Evolutionary conservation across 345 rosid genomes (phyloP), one percentile per base, ranked within the genome.

Genomic region (Citrus sp.): DNA sequence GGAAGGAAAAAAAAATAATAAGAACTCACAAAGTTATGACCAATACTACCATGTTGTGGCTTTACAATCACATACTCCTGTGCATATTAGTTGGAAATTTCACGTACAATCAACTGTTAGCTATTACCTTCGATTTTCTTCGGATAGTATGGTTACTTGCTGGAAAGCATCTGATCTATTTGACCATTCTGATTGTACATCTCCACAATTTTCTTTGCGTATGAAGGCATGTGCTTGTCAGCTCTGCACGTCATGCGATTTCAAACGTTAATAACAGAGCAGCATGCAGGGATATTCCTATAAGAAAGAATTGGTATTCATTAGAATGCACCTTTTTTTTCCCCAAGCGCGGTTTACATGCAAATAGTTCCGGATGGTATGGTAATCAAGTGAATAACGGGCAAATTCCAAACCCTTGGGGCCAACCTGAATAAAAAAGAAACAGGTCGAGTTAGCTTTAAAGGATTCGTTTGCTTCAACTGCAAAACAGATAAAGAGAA

Each of bases 331-430:
- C 99, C 99, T 91, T 82, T 90, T 81, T 80, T 89, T 89, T 80
- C 97, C 98, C 98, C 99, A 92, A 73, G 85, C 66, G 2, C 99
- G 98, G 77, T 88, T 89, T 3, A 88, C 86, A 49, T 95, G 79
- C 87, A 95, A 80, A 80, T 88, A 93, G 87, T 95, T 95, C 86
- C 99, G 87, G 82, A 95, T 93, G 5, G 99, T 95, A 86, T 93
- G 99, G 86, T 95, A 95, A 82, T 95, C 98, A 12, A 93, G 92
- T 28, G 96, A 95, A 86, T 93, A 95, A 60, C 97, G 93, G 19
- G 99, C 99, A 82, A 93, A 95, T 86, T 95, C 99, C 77, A 95
- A 84, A 76, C 99, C 99, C 83, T 92, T 95, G 2, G 99, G 99
- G 28, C 98, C 94, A 86, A 95, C 85, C 99, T 93, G 87, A 76